phyloP scores from a whole-genome alignment of 1,284 basidiomycete genomes.

The Apiotrichum sp. region DNA sequence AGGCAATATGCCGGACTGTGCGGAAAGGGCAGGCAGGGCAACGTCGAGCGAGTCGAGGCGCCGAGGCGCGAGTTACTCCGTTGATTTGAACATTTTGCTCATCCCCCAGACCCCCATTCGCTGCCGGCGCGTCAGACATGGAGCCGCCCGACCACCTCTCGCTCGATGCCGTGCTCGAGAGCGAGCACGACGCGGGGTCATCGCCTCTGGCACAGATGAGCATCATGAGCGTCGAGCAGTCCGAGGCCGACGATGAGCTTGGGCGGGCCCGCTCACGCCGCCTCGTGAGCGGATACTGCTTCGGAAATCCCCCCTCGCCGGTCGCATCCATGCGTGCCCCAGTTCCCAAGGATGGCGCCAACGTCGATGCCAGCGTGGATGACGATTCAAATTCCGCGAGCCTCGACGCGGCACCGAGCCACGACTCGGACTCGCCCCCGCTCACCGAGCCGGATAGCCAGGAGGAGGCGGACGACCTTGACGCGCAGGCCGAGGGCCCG shows the following conservation, averaged over 20 bases:
- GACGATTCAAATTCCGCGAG: not conserved
- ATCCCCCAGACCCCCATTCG: not conserved
- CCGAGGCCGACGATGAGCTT: conserved; percentile 28
- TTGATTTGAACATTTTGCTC: too few species aligned
- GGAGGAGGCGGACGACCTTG: not conserved
- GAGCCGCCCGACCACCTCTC: conserved; percentile 29
- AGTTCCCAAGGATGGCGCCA: not conserved
- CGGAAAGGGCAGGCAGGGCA: too few species aligned
- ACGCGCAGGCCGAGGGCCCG: not conserved
- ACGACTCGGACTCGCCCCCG: conserved; percentile 25
- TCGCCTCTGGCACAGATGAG: not conserved
- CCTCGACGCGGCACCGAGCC: conserved; percentile 1
- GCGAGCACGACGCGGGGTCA: not conserved
- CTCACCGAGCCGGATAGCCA: conserved; percentile 22
- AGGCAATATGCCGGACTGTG: too few species aligned
- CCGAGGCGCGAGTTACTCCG: too few species aligned
- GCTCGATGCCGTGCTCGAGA: conserved; percentile 17
- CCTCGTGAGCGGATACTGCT: conserved; percentile 42
- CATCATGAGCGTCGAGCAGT: not conserved
- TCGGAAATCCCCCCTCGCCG: conserved; percentile 38
- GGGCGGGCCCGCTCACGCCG: conserved; percentile 33
- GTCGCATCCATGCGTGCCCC: not conserved
- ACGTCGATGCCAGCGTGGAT: not conserved
- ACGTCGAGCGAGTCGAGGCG: too few species aligned
- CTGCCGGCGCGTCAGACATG: conserved; percentile 26